These are phyloP conservation scores for Cutaneotrichosporon sp. DNA, from an alignment of 1,284 basidiomycete genomes.

Conservation along the genomic window DNA sequence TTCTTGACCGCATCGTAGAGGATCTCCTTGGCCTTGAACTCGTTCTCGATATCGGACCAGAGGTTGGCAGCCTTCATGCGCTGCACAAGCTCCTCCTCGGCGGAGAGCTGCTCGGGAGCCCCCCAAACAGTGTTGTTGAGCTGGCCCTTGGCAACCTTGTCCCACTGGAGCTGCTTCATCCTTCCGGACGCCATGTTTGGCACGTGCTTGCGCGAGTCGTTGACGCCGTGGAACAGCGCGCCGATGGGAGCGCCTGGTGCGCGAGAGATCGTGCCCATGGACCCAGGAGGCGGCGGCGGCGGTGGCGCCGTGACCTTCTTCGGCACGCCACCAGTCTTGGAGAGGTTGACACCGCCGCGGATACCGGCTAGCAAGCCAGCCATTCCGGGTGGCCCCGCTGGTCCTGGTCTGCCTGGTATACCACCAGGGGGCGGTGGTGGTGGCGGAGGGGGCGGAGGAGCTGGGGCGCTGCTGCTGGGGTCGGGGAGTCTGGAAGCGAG, in stretches of 20 bases:
- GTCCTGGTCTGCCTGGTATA: constrained; percentile 1
- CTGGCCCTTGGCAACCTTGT: constrained; percentile 81
- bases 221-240: constrained; percentile 41
- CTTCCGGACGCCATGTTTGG: constrained; percentile 79
- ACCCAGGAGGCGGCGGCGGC: constrained; percentile 14
- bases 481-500: constrained; percentile 16
- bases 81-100: constrained; percentile 72
- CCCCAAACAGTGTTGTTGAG: constrained; percentile 87
- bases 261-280: constrained; percentile 27
- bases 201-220: constrained; percentile 74
- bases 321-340: constrained; percentile 19
- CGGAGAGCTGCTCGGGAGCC: constrained; percentile 64
- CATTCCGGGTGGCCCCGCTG: constrained; percentile 33
- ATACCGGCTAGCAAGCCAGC: constrained; percentile 49
- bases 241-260: constrained; percentile 44
- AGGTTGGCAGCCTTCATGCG: constrained; percentile 81
- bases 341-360: constrained; percentile 46
- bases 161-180: constrained; percentile 99
- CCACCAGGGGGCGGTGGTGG: constrained; percentile 53
- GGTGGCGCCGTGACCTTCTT: constrained; percentile 19
- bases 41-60: constrained; percentile 96
- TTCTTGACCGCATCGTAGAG: constrained; percentile 63
- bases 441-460: constrained; percentile 35
- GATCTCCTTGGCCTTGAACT: constrained; percentile 95
- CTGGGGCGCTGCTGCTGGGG: constrained; percentile 5